These are phyloP conservation scores for Catunica adiposa DNA, from an alignment of 2,329 filamentous ascomycete species.

Conservation along the genomic window DNA sequence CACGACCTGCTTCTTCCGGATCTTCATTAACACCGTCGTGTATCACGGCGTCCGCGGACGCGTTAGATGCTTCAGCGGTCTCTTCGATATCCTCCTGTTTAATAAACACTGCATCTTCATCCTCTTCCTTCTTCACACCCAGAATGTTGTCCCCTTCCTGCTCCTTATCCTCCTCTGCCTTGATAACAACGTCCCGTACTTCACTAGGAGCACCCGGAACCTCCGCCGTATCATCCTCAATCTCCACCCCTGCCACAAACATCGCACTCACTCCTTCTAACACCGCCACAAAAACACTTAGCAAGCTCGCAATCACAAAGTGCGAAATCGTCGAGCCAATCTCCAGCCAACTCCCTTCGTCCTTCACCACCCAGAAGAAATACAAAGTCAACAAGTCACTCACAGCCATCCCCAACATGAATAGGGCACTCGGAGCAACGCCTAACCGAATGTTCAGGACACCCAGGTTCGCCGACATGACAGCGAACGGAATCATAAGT, in stretches of 20 bases:
- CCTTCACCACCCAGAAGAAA: conserved; percentile 95
- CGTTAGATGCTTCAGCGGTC: too few relatives aligned
- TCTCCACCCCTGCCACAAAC: conserved; percentile 66
- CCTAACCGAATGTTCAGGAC: conserved; percentile 73
- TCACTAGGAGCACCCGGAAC: conserved; percentile 17
- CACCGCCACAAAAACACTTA: conserved; percentile 80
- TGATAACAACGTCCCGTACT: neutral
- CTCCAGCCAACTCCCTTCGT: conserved; percentile 93
- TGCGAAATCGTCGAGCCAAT: conserved; percentile 95
- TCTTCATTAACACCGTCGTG: too few relatives aligned
- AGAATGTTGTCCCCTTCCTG: neutral
- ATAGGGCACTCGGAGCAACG: conserved; percentile 73
- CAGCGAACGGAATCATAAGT: conserved; percentile 78
- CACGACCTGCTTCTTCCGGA: neutral
- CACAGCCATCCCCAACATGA: conserved; percentile 86
- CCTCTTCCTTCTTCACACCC: neutral
- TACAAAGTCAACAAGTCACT: conserved; percentile 84
- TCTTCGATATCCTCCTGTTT: neutral
- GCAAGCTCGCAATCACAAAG: conserved; percentile 76
- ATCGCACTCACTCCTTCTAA: conserved; percentile 73
- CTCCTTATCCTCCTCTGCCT: neutral
- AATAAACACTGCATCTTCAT: neutral
- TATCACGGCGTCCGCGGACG: too few relatives aligned
- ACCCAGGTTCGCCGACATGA: conserved; percentile 87
- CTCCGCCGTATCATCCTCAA: conserved; percentile 24